These are phyloP conservation scores for Heliamphora ciliata DNA, from an alignment of 179 eudicot genomes.

Conservation along the genomic window DNA sequence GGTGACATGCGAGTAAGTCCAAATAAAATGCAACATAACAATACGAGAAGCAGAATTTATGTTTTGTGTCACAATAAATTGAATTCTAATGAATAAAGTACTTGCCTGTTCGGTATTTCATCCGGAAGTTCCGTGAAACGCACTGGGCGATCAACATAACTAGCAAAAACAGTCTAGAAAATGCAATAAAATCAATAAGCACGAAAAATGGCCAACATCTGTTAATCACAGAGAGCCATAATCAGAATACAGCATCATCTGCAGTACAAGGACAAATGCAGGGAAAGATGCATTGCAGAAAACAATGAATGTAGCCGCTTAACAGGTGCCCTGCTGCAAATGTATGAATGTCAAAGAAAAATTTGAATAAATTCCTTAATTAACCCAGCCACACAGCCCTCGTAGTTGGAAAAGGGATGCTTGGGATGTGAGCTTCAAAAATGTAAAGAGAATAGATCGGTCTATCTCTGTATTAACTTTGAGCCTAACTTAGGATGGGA, in stretches of 20 bases:
- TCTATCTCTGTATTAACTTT: background rate
- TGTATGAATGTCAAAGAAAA: background rate
- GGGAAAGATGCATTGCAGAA: background rate
- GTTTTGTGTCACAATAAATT: background rate
- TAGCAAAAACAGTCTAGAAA: constrained; percentile 71
- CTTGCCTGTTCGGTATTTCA: constrained; percentile 81
- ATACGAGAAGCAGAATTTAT: background rate
- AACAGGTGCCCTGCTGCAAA: constrained; percentile 6
- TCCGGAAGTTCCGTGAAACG: constrained; percentile 99
- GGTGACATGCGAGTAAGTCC: background rate
- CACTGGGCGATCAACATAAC: constrained; percentile 78
- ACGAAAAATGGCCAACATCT: background rate
- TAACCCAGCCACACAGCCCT: background rate
- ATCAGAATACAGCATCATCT: background rate
- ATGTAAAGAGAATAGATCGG: background rate
- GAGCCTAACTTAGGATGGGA: background rate
- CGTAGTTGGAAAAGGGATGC: background rate
- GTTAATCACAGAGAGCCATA: background rate
- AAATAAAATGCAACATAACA: background rate
- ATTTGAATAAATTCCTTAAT: background rate
- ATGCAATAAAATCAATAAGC: constrained; percentile 14
- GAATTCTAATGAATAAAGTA: background rate
- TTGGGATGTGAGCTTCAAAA: background rate
- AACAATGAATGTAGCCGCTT: background rate
- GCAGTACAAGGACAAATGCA: background rate